Conservation (phyloP, 208 protist species). For the Trypanosoma brucei region DNA sequence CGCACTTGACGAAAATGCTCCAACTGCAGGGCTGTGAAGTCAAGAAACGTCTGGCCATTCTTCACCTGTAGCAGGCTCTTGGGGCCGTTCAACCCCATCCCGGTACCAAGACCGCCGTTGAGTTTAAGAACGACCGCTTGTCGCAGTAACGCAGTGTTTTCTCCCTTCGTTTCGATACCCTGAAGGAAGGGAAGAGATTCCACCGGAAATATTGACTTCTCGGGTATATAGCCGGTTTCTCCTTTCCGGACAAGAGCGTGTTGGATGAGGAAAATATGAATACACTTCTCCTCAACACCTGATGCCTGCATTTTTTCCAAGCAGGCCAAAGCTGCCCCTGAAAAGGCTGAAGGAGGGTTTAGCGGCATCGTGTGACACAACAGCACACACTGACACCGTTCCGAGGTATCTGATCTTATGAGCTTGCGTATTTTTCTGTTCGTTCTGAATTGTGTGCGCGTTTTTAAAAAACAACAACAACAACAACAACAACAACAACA, state of each 20-base stretch:
- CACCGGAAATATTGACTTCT: conserved; percentile 43
- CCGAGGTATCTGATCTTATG: no score
- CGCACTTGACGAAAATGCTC: conserved; percentile 87
- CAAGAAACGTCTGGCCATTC: conserved; percentile 95
- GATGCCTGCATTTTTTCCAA: conserved; percentile 60
- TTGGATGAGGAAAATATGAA: conserved; percentile 56
- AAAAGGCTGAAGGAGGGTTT: conserved; percentile 18
- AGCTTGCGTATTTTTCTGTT: no score
- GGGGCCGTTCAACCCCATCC: conserved; percentile 84
- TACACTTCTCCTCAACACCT: conserved; percentile 54
- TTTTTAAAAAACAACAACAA: no score
- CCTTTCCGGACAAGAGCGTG: conserved; percentile 46
- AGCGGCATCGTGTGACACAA: conserved; percentile 1
- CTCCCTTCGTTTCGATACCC: conserved; percentile 21
- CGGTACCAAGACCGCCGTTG: conserved; percentile 94
- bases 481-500: no score
- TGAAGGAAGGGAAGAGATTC: conserved; percentile 38
- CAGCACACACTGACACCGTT: conserved; percentile 1
- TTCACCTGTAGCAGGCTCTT: conserved; percentile 93
- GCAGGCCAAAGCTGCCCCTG: conserved; percentile 50
- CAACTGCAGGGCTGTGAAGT: conserved; percentile 95
- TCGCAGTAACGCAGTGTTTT: conserved; percentile 31
- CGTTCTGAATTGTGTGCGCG: no score
- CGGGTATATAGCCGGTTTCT: conserved; percentile 46
- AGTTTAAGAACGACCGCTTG: conserved; percentile 97